Percentiles rank a stretch among this genome's conserved stretches.
Conservation (phyloP, 768 basidiomycete genomes). For the Cystofilobasidium macerans region DNA sequence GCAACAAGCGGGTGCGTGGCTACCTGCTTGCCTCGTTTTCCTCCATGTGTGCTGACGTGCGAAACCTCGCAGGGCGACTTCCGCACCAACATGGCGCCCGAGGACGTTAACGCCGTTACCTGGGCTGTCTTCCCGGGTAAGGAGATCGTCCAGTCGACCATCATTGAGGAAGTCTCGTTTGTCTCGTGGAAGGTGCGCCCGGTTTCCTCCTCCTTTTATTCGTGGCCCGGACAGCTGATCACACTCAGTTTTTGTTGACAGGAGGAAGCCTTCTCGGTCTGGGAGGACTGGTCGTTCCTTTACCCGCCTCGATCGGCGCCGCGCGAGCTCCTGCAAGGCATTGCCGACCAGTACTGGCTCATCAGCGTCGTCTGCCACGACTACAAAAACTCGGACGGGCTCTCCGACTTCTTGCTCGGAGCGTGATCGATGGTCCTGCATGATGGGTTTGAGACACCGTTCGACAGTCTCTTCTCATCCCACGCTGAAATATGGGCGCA, state of each 20-base stretch:
- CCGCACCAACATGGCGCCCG: constrained; percentile 64
- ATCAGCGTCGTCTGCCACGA: constrained; percentile 90
- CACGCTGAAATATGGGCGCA: no score
- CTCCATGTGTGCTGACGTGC: background rate
- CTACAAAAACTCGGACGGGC: constrained; percentile 61
- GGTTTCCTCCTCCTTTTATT: background rate
- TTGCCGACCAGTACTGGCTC: constrained; percentile 70
- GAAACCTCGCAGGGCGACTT: constrained; percentile 53
- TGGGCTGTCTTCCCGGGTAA: constrained; percentile 98
- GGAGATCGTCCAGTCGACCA: constrained; percentile 89
- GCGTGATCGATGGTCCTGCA: background rate
- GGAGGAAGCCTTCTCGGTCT: constrained; percentile 94
- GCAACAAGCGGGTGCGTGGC: constrained; percentile 54
- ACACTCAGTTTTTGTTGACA: constrained; percentile 36
- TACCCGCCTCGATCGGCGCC: constrained; percentile 66
- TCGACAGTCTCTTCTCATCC: no score
- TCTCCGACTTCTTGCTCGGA: constrained; percentile 74
- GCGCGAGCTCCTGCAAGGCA: constrained; percentile 57
- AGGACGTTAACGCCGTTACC: constrained; percentile 83
- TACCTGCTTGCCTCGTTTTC: background rate
- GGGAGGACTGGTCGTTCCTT: constrained; percentile 85
- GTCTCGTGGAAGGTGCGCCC: constrained; percentile 80
- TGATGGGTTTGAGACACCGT: no score
- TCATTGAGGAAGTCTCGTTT: constrained; percentile 91
- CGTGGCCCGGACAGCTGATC: background rate